Evolutionary conservation across 73 alveolate species (phyloP).

Genomic region (Breviolum minutum): DNA sequence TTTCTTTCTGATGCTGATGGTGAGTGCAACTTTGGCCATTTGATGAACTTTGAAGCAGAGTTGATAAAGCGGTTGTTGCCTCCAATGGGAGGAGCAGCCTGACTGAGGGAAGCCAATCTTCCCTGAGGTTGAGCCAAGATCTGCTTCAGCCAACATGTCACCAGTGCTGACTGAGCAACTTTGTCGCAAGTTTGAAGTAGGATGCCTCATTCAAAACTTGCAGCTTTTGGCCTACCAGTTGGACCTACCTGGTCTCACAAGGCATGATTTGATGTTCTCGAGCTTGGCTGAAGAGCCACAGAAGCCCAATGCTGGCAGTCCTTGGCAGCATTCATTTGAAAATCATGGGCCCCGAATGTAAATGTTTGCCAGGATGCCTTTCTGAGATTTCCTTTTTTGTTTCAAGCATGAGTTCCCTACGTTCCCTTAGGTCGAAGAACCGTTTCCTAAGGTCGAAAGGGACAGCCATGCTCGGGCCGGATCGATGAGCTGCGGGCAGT

Average conservation of each 20-base stretch:
- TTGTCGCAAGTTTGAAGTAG: neutral
- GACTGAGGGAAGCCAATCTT: too few relatives aligned
- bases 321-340: too few relatives aligned
- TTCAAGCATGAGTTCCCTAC: too few relatives aligned
- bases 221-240: neutral
- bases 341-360: too few relatives aligned
- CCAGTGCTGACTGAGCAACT: neutral
- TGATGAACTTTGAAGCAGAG: too few relatives aligned
- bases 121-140: neutral
- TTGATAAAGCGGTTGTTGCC: too few relatives aligned
- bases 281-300: slow-evolving; percentile 70
- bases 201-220: neutral
- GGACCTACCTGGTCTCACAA: neutral
- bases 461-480: slow-evolving; percentile 41
- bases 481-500: slow-evolving; percentile 12
- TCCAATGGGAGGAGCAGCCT: too few relatives aligned
- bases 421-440: too few relatives aligned
- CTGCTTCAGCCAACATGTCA: neutral
- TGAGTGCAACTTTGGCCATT: too few relatives aligned
- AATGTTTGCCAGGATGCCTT: too few relatives aligned
- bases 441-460: neutral
- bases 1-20: too few relatives aligned
- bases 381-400: too few relatives aligned
- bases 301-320: neutral
- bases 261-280: slow-evolving; percentile 73